These are phyloP conservation scores for Raphanus hybrid DNA, from an alignment of 441 rosid species.

Conservation along the genomic window DNA sequence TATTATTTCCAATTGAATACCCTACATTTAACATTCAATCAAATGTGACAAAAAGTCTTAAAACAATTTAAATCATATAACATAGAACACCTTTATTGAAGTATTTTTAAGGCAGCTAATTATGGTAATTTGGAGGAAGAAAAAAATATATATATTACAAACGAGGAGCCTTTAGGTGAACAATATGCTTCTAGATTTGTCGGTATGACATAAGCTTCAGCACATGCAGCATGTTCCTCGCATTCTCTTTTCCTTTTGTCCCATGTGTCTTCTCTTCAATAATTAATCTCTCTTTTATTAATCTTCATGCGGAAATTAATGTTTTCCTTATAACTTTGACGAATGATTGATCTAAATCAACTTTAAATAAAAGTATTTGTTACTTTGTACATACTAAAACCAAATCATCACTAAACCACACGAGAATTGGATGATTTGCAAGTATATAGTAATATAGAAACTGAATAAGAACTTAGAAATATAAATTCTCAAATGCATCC, in stretches of 20 bases:
- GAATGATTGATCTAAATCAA: conserved; percentile 25
- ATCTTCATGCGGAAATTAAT: conserved; percentile 14
- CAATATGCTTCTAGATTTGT: conserved; percentile 36
- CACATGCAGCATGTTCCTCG: conserved; percentile 45
- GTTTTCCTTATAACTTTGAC: neutral
- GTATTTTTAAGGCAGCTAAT: conserved; percentile 17
- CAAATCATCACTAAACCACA: no score
- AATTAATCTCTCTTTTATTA: conserved; percentile 27
- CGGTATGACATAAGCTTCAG: conserved; percentile 33
- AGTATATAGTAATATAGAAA: no score
- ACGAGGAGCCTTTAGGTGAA: neutral
- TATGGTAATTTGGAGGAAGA: conserved; percentile 6
- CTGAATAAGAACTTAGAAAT: no score
- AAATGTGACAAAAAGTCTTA: conserved; percentile 1
- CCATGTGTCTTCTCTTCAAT: conserved; percentile 38
- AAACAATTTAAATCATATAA: neutral
- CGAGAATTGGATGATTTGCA: neutral
- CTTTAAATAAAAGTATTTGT: neutral
- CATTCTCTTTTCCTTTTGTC: conserved; percentile 34
- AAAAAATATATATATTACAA: neutral
- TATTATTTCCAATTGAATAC: neutral
- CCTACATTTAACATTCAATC: neutral
- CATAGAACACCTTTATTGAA: neutral
- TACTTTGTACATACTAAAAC: no score
- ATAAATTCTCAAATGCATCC: neutral